Evolutionary conservation across 1,139 yeast genomes (phyloP).

Genomic region (Candida sp.): DNA sequence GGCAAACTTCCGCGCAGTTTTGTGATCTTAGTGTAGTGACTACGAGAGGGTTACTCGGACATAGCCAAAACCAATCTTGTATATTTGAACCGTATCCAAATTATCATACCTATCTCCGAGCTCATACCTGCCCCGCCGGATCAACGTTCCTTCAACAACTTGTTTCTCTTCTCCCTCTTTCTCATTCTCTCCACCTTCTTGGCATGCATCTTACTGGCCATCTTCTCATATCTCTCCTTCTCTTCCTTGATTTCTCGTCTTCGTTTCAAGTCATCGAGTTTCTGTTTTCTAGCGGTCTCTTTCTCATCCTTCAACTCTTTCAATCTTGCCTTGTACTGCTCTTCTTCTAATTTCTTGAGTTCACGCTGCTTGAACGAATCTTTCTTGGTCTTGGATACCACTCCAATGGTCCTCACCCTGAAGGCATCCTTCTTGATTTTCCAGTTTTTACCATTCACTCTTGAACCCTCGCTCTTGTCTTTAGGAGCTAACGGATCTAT

Average conservation of each 20-base stretch:
- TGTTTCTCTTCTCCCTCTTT: conserved; percentile 83
- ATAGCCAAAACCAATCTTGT: no score
- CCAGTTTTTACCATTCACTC: conserved; percentile 62
- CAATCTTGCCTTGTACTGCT: conserved; percentile 54
- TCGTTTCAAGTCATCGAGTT: conserved; percentile 59
- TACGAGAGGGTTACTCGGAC: no score
- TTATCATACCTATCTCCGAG: no score
- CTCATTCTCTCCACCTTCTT: conserved; percentile 80
- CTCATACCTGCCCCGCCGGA: not conserved
- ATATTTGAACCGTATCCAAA: no score
- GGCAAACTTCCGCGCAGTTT: no score
- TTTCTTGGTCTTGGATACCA: conserved; percentile 17
- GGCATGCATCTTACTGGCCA: conserved; percentile 77
- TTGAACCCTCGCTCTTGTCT: conserved; percentile 44
- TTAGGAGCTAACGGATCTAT: conserved; percentile 28
- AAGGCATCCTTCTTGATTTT: conserved; percentile 57
- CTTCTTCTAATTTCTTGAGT: conserved; percentile 41
- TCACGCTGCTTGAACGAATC: conserved; percentile 34
- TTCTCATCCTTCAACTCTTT: conserved; percentile 67
- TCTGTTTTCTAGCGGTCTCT: conserved; percentile 51
- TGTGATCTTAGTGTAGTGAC: no score
- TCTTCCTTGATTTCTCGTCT: conserved; percentile 74
- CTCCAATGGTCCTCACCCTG: conserved; percentile 41
- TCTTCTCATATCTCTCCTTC: conserved; percentile 70
- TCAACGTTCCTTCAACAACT: conserved; percentile 71